Evolutionary conservation across 2,329 filamentous ascomycete genomes (phyloP).

Genomic region (Sporothrix phasma): DNA sequence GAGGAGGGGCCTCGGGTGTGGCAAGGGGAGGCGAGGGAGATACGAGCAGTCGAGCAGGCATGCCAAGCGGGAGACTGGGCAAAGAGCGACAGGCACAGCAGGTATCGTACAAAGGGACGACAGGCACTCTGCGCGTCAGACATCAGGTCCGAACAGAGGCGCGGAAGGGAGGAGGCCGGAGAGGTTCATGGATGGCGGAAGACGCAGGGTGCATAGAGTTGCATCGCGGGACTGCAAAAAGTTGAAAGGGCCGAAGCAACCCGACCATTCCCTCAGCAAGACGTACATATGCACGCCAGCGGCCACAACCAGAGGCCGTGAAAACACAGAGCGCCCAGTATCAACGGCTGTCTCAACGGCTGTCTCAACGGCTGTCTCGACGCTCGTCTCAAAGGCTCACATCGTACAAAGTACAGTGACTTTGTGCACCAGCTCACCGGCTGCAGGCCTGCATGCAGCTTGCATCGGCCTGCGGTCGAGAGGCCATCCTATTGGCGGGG

Average conservation of each 20-base stretch:
- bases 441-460: constrained; percentile 1
- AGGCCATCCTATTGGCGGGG: background rate
- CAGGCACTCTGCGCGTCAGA: background rate
- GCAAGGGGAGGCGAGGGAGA: background rate
- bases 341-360: too few species aligned
- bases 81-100: too few species aligned
- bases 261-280: background rate
- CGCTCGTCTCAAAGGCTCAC: too few species aligned
- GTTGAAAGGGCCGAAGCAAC: background rate
- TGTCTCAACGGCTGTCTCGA: too few species aligned
- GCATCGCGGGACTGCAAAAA: background rate
- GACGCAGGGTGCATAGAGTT: background rate
- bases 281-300: background rate
- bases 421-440: constrained; percentile 9
- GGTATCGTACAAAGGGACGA: background rate
- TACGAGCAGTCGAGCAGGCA: background rate
- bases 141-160: background rate
- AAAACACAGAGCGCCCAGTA: too few species aligned
- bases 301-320: background rate
- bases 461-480: background rate
- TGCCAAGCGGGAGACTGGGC: background rate
- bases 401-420: too few species aligned
- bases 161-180: too few species aligned
- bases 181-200: background rate
- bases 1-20: background rate